These are phyloP conservation scores for Cardiospermum halicacabum DNA, from an alignment of 345 rosid genomes.

Conservation along the genomic window DNA sequence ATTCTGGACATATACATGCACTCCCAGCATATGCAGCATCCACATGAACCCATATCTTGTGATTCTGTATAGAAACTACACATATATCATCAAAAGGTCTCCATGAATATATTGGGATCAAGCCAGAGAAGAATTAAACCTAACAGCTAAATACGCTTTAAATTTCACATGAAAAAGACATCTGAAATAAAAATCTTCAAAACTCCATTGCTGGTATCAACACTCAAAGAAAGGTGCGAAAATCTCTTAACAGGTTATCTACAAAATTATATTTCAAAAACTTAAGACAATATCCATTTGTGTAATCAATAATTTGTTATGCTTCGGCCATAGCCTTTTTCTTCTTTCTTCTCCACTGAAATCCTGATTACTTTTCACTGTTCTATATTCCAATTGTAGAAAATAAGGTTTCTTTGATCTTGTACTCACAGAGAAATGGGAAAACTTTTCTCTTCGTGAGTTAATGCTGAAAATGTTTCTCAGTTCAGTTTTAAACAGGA, in stretches of 20 bases:
- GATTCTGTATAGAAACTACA: constrained; percentile 37
- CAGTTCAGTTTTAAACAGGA: neutral
- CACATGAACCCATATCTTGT: constrained; percentile 78
- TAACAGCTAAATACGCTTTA: neutral
- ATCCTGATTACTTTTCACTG: too few relatives aligned
- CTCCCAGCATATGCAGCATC: constrained; percentile 97
- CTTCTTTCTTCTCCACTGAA: too few relatives aligned
- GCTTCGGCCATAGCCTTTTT: neutral
- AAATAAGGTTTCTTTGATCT: neutral
- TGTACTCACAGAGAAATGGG: neutral
- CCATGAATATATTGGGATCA: too few relatives aligned
- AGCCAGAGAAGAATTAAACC: too few relatives aligned
- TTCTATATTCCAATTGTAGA: neutral
- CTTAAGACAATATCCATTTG: neutral
- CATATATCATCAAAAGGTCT: constrained; percentile 3
- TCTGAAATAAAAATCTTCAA: neutral
- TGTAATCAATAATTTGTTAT: neutral
- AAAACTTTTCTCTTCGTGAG: neutral
- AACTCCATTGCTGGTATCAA: too few relatives aligned
- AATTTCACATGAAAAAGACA: neutral
- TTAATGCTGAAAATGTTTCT: neutral
- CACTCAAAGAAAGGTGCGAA: too few relatives aligned
- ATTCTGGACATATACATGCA: constrained; percentile 91
- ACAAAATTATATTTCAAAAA: neutral
- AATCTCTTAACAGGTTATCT: neutral